phyloP scores from a whole-genome alignment of 768 basidiomycete species.

The Leccinum broughii region DNA sequence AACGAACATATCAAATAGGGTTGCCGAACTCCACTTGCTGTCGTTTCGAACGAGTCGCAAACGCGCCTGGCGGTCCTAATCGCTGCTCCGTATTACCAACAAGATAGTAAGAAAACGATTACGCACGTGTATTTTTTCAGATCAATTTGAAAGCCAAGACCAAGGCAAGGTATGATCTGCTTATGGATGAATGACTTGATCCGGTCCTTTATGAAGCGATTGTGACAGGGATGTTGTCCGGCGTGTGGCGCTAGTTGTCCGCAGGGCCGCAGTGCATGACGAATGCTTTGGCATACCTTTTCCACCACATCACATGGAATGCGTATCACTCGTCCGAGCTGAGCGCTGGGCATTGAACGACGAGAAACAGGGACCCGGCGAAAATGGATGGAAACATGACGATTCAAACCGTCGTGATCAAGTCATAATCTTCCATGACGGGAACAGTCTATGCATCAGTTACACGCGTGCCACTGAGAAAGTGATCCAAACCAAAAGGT shows the following conservation, averaged over 20 bases:
- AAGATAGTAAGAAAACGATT: no score
- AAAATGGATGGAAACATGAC: not conserved
- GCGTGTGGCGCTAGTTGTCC: not conserved
- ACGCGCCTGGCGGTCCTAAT: no score
- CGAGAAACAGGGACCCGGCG: not conserved
- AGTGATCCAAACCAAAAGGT: not conserved
- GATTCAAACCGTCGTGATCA: not conserved
- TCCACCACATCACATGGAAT: no score
- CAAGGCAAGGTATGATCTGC: not conserved
- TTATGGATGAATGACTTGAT: not conserved
- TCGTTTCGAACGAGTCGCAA: not conserved
- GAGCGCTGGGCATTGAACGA: not conserved
- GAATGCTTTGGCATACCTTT: no score
- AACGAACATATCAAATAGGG: not conserved
- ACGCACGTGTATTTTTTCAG: not conserved
- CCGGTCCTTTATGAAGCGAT: not conserved
- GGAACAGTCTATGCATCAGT: not conserved
- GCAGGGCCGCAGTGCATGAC: not conserved
- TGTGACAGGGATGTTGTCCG: not conserved
- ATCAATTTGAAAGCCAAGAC: not conserved
- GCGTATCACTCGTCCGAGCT: no score
- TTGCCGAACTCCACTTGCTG: not conserved
- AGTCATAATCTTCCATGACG: not conserved
- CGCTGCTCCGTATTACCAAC: not conserved
- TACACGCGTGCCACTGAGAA: not conserved